Percentiles rank a stretch among this genome's conserved stretches.
phyloP scores from a whole-genome alignment of 2,329 filamentous ascomycete genomes.

The Pseudogymnoascus sp. region DNA sequence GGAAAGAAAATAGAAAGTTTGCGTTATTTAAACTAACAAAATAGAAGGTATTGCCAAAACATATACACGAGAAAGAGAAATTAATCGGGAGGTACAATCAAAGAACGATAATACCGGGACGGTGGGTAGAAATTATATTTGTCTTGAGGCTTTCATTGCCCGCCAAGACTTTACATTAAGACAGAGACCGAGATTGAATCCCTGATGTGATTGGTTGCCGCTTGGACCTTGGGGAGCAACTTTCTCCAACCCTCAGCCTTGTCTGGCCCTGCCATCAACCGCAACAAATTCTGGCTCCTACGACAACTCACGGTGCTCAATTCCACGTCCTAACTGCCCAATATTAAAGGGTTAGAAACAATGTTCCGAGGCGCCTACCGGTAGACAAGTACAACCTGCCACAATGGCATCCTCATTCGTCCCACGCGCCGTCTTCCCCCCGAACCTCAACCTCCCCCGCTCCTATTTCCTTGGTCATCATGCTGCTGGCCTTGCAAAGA shows the following conservation, averaged over 20 bases:
- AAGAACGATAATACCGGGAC: background rate
- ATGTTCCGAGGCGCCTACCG: background rate
- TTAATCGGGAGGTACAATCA: background rate
- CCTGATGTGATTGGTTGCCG: background rate
- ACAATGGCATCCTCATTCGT: constrained; percentile 44
- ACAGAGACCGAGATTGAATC: background rate
- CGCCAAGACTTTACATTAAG: background rate
- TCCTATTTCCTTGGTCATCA: constrained; percentile 97
- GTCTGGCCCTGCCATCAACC: background rate
- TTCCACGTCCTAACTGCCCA: background rate
- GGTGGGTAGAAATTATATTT: background rate
- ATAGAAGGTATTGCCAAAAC: background rate
- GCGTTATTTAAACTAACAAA: background rate
- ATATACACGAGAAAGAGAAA: background rate
- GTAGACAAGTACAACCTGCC: background rate
- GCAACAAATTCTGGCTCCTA: background rate
- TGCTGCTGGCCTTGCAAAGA: constrained; percentile 67
- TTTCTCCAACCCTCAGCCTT: constrained; percentile 3
- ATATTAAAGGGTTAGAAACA: background rate
- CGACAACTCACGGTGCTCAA: background rate
- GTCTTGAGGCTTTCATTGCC: background rate
- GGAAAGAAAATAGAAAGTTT: no score
- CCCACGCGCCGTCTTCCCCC: constrained; percentile 64
- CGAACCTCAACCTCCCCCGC: constrained; percentile 65
- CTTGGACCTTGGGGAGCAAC: background rate